These are phyloP conservation scores for Coprinopsis marcescibilis DNA, from an alignment of 768 basidiomycete species.

Conservation along the genomic window DNA sequence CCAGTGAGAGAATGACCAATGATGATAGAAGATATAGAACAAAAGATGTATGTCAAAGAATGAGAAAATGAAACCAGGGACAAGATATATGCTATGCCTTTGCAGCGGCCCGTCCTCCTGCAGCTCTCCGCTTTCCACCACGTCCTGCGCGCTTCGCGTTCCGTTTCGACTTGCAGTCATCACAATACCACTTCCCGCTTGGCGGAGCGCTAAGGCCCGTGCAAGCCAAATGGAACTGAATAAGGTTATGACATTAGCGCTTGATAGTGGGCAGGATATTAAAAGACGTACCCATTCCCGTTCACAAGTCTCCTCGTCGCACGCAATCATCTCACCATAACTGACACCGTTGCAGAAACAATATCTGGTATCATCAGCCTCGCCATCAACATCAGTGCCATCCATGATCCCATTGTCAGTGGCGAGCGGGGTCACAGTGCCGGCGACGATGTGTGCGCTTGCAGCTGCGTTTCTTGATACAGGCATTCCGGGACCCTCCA, in stretches of 20 bases:
- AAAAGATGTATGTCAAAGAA: too few species aligned
- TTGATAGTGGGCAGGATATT: slow-evolving; percentile 4
- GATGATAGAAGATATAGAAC: too few species aligned
- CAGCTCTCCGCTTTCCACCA: slow-evolving; percentile 44
- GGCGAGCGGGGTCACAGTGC: slow-evolving; percentile 29
- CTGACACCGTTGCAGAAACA: slow-evolving; percentile 83
- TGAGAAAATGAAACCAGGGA: too few species aligned
- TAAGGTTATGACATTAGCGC: slow-evolving; percentile 10
- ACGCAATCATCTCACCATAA: slow-evolving; percentile 94
- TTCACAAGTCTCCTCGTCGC: slow-evolving; percentile 76
- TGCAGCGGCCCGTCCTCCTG: slow-evolving; percentile 23
- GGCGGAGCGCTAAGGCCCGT: slow-evolving; percentile 63
- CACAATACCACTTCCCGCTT: slow-evolving; percentile 73
- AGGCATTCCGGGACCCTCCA: slow-evolving; percentile 79
- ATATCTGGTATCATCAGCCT: slow-evolving; percentile 64
- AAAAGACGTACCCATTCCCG: slow-evolving; percentile 79
- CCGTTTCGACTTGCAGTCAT: slow-evolving; percentile 55
- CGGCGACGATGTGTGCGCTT: slow-evolving; percentile 27
- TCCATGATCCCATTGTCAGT: slow-evolving; percentile 27
- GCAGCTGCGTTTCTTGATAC: slow-evolving; percentile 45
- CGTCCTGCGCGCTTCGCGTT: slow-evolving; percentile 45
- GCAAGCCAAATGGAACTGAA: slow-evolving; percentile 76
- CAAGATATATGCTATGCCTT: too few species aligned
- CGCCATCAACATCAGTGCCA: slow-evolving; percentile 47
- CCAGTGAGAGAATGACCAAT: too few species aligned